These are phyloP conservation scores for Fragaria vesca DNA, from an alignment of 306 rosid species.

Conservation along the genomic window DNA sequence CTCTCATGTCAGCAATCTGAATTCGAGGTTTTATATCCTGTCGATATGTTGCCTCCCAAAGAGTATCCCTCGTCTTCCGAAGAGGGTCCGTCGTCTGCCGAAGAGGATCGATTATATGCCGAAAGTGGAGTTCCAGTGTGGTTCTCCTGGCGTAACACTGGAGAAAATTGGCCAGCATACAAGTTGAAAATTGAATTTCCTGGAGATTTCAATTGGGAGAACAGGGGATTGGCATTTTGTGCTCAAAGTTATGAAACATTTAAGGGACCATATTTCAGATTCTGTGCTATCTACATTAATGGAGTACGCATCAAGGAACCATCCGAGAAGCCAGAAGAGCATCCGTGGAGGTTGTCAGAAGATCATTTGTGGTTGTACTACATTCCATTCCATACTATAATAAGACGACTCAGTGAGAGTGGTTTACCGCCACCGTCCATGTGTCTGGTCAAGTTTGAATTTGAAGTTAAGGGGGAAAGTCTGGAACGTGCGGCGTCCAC, in stretches of 20 bases:
- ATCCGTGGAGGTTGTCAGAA: too few relatives aligned
- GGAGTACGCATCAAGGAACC: background rate
- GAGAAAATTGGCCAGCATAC: background rate
- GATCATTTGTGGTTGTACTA: background rate
- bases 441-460: background rate
- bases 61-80: background rate
- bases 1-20: background rate
- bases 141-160: background rate
- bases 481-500: background rate
- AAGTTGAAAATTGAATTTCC: background rate
- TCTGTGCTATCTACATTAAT: background rate
- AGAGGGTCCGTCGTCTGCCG: background rate
- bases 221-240: background rate
- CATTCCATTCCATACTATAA: background rate
- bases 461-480: background rate
- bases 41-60: too few relatives aligned
- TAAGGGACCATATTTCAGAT: background rate
- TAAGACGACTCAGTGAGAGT: background rate
- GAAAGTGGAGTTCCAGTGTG: background rate
- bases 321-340: too few relatives aligned
- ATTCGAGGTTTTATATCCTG: background rate
- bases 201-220: background rate
- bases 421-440: background rate
- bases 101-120: too few relatives aligned
- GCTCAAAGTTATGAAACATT: background rate